These are phyloP conservation scores for Acephala macrosclerotiorum DNA, from an alignment of 2,329 filamentous ascomycete species.

Conservation along the genomic window DNA sequence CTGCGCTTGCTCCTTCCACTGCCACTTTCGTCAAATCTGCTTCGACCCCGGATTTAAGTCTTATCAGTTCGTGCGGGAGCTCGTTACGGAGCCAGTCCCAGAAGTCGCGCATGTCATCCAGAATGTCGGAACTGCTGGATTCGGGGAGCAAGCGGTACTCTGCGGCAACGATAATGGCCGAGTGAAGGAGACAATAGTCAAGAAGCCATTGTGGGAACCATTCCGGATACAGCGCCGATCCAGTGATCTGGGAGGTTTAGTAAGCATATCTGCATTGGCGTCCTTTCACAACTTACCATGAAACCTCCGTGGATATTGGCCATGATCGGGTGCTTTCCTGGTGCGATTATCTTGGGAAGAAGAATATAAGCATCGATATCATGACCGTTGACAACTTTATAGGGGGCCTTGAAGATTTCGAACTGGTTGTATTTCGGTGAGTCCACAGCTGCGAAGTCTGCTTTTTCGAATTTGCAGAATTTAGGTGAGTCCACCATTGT, in stretches of 20 bases:
- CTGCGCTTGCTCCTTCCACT: slow-evolving; percentile 27
- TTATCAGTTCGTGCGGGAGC: slow-evolving; percentile 18
- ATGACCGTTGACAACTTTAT: slow-evolving; percentile 31
- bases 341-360: slow-evolving; percentile 20
- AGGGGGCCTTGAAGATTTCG: slow-evolving; percentile 23
- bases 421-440: slow-evolving; percentile 28
- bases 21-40: slow-evolving; percentile 23
- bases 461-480: slow-evolving; percentile 3
- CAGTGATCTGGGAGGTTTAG: slow-evolving; percentile 18
- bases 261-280: not conserved
- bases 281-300: slow-evolving; percentile 15
- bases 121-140: slow-evolving; percentile 52
- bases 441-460: slow-evolving; percentile 23
- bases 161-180: slow-evolving; percentile 53
- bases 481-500: slow-evolving; percentile 30
- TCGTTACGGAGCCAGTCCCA: slow-evolving; percentile 52
- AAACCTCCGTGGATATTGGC: slow-evolving; percentile 32
- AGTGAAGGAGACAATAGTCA: slow-evolving; percentile 47
- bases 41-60: slow-evolving; percentile 15
- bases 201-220: slow-evolving; percentile 47
- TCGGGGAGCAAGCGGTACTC: slow-evolving; percentile 62
- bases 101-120: slow-evolving; percentile 55
- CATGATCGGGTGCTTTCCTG: slow-evolving; percentile 27
- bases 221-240: slow-evolving; percentile 26
- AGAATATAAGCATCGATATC: slow-evolving; percentile 26